A percentile compares a stretch with the other conserved stretches of the same genome.
These are phyloP conservation scores for Phytopythium ostracodes DNA, from an alignment of 352 stramenopile genomes.

Conservation along the genomic window DNA sequence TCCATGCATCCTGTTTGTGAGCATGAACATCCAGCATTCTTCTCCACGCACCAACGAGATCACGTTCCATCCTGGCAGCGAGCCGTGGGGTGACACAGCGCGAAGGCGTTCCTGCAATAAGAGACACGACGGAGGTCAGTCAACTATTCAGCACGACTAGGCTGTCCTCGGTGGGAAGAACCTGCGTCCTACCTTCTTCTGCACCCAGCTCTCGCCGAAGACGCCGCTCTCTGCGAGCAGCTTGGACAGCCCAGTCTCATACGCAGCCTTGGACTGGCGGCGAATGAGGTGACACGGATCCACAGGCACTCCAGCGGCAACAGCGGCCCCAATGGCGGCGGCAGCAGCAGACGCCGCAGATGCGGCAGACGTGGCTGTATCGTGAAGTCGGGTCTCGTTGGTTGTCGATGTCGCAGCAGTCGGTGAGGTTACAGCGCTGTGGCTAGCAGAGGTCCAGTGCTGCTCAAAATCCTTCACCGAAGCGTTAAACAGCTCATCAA, in stretches of 20 bases:
- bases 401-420: slow-evolving; percentile 5
- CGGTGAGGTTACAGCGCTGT: background rate
- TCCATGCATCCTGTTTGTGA: background rate
- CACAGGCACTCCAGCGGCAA: background rate
- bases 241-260: slow-evolving; percentile 65
- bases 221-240: slow-evolving; percentile 46
- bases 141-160: background rate
- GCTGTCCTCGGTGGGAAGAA: background rate
- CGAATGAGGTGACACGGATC: slow-evolving; percentile 34
- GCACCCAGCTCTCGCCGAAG: slow-evolving; percentile 94
- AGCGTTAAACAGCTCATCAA: slow-evolving; percentile 2
- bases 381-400: slow-evolving; percentile 10
- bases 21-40: background rate
- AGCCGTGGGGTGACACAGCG: slow-evolving; percentile 77
- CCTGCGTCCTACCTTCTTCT: slow-evolving; percentile 73
- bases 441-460: background rate
- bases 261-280: slow-evolving; percentile 52
- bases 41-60: slow-evolving; percentile 60
- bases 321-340: background rate
- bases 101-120: slow-evolving; percentile 75
- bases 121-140: background rate
- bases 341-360: background rate
- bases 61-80: slow-evolving; percentile 90
- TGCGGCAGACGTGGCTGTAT: background rate
- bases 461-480: slow-evolving; percentile 4